Conservation (phyloP, 805 yeast genomes). For the Candida sithepensis region DNA sequence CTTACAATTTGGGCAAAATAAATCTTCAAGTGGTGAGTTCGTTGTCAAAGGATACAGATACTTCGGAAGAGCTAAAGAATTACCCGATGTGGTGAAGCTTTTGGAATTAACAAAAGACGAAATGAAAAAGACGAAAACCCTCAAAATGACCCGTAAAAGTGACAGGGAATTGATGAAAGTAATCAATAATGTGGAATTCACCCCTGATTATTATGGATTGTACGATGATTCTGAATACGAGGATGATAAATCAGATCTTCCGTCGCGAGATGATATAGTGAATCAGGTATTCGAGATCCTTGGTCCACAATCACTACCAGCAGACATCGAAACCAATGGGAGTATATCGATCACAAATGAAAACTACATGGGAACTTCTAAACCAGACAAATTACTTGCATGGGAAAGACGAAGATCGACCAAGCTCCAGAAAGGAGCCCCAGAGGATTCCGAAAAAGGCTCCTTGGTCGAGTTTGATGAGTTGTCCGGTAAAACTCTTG, state of each 20-base stretch:
- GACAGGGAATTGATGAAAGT: slow-evolving; percentile 4
- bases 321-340: slow-evolving; percentile 7
- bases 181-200: slow-evolving; percentile 3
- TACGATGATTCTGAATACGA: slow-evolving; percentile 25
- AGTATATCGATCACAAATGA: slow-evolving; percentile 14
- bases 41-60: slow-evolving; percentile 57
- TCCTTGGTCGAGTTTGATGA: slow-evolving; percentile 20
- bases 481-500: slow-evolving; percentile 29
- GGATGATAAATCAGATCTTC: slow-evolving; percentile 1
- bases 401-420: slow-evolving; percentile 30
- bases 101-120: slow-evolving; percentile 32
- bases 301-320: slow-evolving; percentile 11
- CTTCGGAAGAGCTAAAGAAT: slow-evolving; percentile 79
- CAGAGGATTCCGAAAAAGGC: not conserved
- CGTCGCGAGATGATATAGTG: slow-evolving; percentile 9
- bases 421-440: slow-evolving; percentile 13
- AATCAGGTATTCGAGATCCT: slow-evolving; percentile 13
- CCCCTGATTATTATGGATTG: slow-evolving; percentile 41
- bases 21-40: slow-evolving; percentile 3
- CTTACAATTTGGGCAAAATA: slow-evolving; percentile 20
- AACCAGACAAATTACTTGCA: slow-evolving; percentile 16
- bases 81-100: slow-evolving; percentile 64
- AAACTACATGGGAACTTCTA: not conserved
- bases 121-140: slow-evolving; percentile 15
- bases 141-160: slow-evolving; percentile 11